Conservation (phyloP, 768 basidiomycete species). For the Amyloporia xantha region DNA sequence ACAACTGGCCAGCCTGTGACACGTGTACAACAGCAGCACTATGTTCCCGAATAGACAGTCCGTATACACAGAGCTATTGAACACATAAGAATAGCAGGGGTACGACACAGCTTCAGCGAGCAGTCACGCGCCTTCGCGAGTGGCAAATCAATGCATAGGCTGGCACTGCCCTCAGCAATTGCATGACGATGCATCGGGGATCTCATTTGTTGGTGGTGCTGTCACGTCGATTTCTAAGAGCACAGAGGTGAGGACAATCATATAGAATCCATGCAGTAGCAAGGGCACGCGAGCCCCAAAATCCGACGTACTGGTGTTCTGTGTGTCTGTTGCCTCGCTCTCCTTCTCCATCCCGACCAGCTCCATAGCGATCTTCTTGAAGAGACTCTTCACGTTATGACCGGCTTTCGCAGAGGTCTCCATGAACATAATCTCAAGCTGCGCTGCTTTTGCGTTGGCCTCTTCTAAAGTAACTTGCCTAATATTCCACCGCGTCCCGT, state of each 20-base stretch:
- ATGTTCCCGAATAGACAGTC: too few species aligned
- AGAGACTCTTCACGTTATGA: slow-evolving; percentile 97
- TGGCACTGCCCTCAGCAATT: too few species aligned
- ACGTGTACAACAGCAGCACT: background rate
- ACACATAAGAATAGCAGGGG: slow-evolving; percentile 31
- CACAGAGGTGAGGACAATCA: background rate
- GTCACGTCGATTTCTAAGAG: slow-evolving; percentile 86
- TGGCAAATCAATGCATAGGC: too few species aligned
- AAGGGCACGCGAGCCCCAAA: background rate
- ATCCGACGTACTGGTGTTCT: slow-evolving; percentile 37
- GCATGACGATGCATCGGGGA: slow-evolving; percentile 86
- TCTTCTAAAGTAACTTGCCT: slow-evolving; percentile 99
- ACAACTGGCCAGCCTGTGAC: too few species aligned
- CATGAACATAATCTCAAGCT: slow-evolving; percentile 96
- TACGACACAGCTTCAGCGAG: too few species aligned
- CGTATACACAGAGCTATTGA: background rate
- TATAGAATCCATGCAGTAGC: background rate
- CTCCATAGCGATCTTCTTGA: slow-evolving; percentile 99
- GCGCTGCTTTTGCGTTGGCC: slow-evolving; percentile 84
- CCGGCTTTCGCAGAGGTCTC: slow-evolving; percentile 99
- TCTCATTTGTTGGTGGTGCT: slow-evolving; percentile 52
- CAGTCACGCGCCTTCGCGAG: too few species aligned
- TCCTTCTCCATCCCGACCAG: slow-evolving; percentile 94
- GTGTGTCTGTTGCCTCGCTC: slow-evolving; percentile 38
- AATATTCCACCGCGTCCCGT: slow-evolving; percentile 1